Evolutionary conservation across 345 rosid species (phyloP).

Genomic region (Excoecaria agallocha): DNA sequence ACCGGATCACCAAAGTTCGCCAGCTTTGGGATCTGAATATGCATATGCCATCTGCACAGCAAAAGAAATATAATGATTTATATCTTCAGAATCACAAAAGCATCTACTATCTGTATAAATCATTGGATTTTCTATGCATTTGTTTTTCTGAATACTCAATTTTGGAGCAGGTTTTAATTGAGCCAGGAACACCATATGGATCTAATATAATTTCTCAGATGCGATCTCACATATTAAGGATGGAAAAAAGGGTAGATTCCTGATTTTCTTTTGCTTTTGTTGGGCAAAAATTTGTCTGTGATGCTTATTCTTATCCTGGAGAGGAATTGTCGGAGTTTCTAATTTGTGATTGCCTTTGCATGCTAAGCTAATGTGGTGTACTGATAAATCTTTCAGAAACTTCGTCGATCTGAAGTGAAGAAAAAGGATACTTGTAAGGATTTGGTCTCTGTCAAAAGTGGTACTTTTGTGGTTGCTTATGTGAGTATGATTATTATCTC

Average conservation of each 20-base stretch:
- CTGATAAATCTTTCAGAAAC: constrained; percentile 49
- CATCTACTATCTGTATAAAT: neutral
- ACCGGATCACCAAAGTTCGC: constrained; percentile 75
- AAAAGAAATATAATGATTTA: neutral
- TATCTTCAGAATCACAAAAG: neutral
- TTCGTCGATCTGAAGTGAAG: constrained; percentile 44
- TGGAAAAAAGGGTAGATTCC: constrained; percentile 78
- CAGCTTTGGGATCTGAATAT: constrained; percentile 93
- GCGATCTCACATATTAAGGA: constrained; percentile 95
- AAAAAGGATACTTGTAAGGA: constrained; percentile 45
- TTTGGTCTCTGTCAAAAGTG: constrained; percentile 54
- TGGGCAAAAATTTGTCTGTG: too few species aligned
- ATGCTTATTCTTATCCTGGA: neutral
- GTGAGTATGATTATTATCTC: constrained; percentile 45
- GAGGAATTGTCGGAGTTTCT: neutral
- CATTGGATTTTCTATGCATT: neutral
- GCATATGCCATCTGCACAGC: too few species aligned
- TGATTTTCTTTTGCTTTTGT: neutral
- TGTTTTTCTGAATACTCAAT: neutral
- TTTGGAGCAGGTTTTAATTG: constrained; percentile 69
- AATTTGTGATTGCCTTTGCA: constrained; percentile 3
- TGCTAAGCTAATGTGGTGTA: constrained; percentile 17
- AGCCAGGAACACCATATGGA: constrained; percentile 97
- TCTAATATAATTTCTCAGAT: constrained; percentile 81
- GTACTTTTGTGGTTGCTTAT: constrained; percentile 85